Conservation (phyloP, 345 rosid genomes). For the Hibiscus tridactylites region DNA sequence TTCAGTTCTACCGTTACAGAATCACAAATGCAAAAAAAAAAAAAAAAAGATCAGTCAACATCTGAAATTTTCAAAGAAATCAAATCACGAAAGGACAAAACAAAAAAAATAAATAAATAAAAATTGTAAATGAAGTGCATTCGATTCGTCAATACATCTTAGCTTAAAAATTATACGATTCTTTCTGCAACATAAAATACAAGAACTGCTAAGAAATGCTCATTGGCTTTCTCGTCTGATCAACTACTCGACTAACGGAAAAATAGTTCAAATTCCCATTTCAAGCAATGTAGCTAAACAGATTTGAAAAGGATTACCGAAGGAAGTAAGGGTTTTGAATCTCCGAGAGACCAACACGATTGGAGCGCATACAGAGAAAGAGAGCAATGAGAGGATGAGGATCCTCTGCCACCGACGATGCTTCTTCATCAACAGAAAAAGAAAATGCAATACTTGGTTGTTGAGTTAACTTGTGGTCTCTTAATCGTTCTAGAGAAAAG, state of each 20-base stretch:
- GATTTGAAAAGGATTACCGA: conserved; percentile 35
- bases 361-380: conserved; percentile 67
- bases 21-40: conserved; percentile 9
- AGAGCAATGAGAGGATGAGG: conserved; percentile 65
- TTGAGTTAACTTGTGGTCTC: not conserved
- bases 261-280: not conserved
- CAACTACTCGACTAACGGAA: not conserved
- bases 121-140: no score
- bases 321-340: conserved; percentile 37
- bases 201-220: not conserved
- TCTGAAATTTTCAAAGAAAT: not conserved
- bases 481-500: conserved; percentile 33
- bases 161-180: no score
- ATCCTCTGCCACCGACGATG: conserved; percentile 71
- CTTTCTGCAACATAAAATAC: no score
- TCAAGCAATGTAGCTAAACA: not conserved
- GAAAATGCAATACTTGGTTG: not conserved
- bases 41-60: conserved; percentile 15
- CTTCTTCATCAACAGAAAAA: conserved; percentile 50
- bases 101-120: no score
- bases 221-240: conserved; percentile 4
- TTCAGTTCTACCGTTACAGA: conserved; percentile 43
- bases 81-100: no score
- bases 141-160: no score
- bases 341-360: conserved; percentile 51